Conservation (phyloP, 2,329 filamentous ascomycete genomes). For the Purpureocillium takamizusanense region DNA sequence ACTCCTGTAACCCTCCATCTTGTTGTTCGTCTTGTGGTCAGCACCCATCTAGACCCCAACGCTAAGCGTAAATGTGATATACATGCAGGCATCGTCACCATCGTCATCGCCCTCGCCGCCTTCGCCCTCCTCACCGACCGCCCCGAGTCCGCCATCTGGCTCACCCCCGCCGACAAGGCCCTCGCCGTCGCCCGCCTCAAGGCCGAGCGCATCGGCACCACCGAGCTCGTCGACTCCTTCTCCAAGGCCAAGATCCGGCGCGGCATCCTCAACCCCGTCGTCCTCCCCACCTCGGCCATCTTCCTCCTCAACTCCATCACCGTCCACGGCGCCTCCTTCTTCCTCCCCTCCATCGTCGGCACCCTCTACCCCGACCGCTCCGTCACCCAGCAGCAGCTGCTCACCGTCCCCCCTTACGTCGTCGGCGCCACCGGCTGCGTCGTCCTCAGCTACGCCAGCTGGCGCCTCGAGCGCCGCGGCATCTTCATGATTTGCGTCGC, state of each 20-base stretch:
- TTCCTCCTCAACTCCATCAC: slow-evolving; percentile 62
- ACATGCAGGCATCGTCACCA: slow-evolving; percentile 43
- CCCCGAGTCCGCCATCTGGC: slow-evolving; percentile 57
- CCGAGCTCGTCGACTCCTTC: slow-evolving; percentile 47
- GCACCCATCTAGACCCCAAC: too few relatives aligned
- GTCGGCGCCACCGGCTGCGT: slow-evolving; percentile 57
- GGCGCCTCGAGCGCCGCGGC: slow-evolving; percentile 47
- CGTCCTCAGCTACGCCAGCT: slow-evolving; percentile 47
- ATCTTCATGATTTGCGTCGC: slow-evolving; percentile 50
- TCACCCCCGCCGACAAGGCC: slow-evolving; percentile 52
- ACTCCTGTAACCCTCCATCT: too few relatives aligned
- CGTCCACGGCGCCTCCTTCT: slow-evolving; percentile 64
- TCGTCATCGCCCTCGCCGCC: slow-evolving; percentile 41
- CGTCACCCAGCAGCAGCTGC: slow-evolving; percentile 55
- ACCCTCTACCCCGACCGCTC: slow-evolving; percentile 55
- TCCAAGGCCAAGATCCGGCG: slow-evolving; percentile 49
- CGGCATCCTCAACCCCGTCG: slow-evolving; percentile 56
- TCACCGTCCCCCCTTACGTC: slow-evolving; percentile 61
- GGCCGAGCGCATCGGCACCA: slow-evolving; percentile 46
- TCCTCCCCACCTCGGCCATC: slow-evolving; percentile 39
- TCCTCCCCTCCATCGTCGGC: slow-evolving; percentile 59
- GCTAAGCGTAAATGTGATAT: too few relatives aligned
- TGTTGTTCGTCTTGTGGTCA: too few relatives aligned
- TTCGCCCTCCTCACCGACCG: slow-evolving; percentile 58
- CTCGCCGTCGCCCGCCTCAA: slow-evolving; percentile 53